Conservation (phyloP, 495 filamentous ascomycete species). For the Cercophora newfieldiana region DNA sequence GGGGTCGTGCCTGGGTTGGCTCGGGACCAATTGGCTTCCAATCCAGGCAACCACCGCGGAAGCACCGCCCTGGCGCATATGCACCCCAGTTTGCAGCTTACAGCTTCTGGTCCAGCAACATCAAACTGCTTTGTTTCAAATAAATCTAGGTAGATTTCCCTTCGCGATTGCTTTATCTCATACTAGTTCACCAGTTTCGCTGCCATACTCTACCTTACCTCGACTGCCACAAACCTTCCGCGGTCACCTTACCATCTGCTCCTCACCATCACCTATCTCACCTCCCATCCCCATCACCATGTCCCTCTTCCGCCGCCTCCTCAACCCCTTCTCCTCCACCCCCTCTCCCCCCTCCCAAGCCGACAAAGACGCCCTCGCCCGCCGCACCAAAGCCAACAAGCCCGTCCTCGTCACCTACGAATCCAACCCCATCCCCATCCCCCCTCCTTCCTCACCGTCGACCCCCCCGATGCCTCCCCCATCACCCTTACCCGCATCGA, state of each 20-base stretch:
- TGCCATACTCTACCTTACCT: too few relatives aligned
- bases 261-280: too few relatives aligned
- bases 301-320: not conserved
- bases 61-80: too few relatives aligned
- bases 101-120: too few relatives aligned
- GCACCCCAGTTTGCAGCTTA: too few relatives aligned
- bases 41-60: not conserved
- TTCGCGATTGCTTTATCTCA: too few relatives aligned
- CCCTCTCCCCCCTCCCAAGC: not conserved
- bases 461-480: slow-evolving; percentile 20
- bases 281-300: not conserved
- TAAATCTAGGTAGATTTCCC: too few relatives aligned
- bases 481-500: slow-evolving; percentile 47
- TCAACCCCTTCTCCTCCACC: not conserved
- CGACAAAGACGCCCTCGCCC: not conserved
- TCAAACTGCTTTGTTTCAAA: too few relatives aligned
- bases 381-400: not conserved
- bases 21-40: not conserved
- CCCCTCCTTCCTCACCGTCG: slow-evolving; percentile 33
- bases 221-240: too few relatives aligned
- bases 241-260: too few relatives aligned
- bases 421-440: slow-evolving; percentile 34
- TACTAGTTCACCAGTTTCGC: too few relatives aligned
- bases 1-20: too few relatives aligned
- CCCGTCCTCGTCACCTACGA: slow-evolving; percentile 33